These are phyloP conservation scores for Setaria viridis DNA, from an alignment of 202 grass and related monocot genomes.

Conservation along the genomic window DNA sequence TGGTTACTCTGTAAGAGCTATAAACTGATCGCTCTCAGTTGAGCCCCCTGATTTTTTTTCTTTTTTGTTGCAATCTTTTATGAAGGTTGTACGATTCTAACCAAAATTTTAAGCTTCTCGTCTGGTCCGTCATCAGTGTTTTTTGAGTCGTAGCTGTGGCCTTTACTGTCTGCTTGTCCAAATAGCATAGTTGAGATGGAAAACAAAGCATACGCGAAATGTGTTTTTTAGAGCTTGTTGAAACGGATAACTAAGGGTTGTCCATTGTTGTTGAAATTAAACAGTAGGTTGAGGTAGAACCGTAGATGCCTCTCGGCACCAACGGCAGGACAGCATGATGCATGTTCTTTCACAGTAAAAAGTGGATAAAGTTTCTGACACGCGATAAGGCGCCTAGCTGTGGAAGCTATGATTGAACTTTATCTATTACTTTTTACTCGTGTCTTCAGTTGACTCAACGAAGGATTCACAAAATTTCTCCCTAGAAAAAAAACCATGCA, in stretches of 20 bases:
- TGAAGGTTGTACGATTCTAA: background rate
- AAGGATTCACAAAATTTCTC: background rate
- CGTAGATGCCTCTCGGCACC: conserved; percentile 26
- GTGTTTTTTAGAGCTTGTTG: conserved; percentile 21
- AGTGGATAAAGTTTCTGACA: conserved; percentile 49
- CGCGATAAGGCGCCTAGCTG: conserved; percentile 49
- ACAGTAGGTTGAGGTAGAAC: background rate
- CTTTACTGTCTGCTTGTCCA: background rate
- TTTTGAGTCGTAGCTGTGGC: background rate
- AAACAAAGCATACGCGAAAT: background rate
- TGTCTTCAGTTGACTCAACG: conserved; percentile 45
- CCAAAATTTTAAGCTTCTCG: background rate
- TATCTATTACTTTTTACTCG: conserved; percentile 12
- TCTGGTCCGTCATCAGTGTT: background rate
- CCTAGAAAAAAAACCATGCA: background rate
- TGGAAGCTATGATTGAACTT: conserved; percentile 53
- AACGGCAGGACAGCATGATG: conserved; percentile 32
- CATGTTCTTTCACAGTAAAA: conserved; percentile 39
- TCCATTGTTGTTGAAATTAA: background rate
- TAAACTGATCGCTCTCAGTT: background rate
- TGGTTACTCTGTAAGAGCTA: conserved; percentile 75
- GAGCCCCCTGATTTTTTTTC: background rate
- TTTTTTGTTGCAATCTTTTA: conserved; percentile 9
- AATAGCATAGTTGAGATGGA: background rate
- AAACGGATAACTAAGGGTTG: background rate